Conservation (phyloP, 805 yeast species). For the Saturnispora sekii region DNA sequence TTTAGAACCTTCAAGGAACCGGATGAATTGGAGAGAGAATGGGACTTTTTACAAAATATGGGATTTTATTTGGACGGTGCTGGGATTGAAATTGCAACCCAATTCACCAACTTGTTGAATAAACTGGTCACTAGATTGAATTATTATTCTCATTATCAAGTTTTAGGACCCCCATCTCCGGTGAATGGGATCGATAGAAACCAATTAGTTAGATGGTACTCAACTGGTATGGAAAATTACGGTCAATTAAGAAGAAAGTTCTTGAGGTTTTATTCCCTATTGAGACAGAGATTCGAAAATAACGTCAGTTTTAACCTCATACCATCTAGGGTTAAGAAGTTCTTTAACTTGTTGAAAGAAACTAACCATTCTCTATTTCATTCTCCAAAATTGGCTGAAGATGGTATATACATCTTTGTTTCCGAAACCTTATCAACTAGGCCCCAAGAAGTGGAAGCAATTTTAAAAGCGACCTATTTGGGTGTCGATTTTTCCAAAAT, state of each 20-base stretch:
- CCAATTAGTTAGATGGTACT: constrained; percentile 54
- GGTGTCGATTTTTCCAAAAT: constrained; percentile 39
- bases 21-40: constrained; percentile 76
- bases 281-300: constrained; percentile 66
- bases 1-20: constrained; percentile 86
- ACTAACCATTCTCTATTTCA: constrained; percentile 72
- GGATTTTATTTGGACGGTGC: constrained; percentile 73
- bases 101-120: constrained; percentile 35
- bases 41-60: constrained; percentile 66
- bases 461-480: constrained; percentile 37
- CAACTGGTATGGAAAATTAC: constrained; percentile 56
- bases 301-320: constrained; percentile 52
- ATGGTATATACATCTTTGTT: constrained; percentile 75
- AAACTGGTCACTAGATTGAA: constrained; percentile 60
- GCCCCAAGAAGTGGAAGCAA: constrained; percentile 35
- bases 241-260: constrained; percentile 75
- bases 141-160: constrained; percentile 63
- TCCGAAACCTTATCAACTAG: constrained; percentile 42
- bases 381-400: constrained; percentile 50
- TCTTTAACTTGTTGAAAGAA: constrained; percentile 49
- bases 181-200: constrained; percentile 26
- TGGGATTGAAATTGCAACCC: constrained; percentile 60
- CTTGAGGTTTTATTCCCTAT: constrained; percentile 60
- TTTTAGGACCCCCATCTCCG: constrained; percentile 46
- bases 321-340: constrained; percentile 36